Conservation (phyloP, 1,284 basidiomycete species). For the Trametes hirsuta region DNA sequence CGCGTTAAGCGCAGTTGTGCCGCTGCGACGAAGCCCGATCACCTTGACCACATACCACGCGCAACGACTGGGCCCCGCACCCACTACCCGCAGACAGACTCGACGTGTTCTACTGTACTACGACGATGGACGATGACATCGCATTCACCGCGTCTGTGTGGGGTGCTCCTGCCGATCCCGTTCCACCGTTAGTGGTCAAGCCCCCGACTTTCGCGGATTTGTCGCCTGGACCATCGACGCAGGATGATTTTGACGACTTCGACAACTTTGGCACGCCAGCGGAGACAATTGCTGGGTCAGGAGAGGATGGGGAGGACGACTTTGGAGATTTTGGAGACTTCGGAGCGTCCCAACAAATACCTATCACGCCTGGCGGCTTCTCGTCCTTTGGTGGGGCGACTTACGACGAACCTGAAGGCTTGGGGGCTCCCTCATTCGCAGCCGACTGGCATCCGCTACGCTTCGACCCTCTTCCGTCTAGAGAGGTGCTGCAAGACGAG, state of each 20-base stretch:
- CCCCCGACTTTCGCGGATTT: conserved; percentile 25
- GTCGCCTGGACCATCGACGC: conserved; percentile 39
- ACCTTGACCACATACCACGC: conserved; percentile 13
- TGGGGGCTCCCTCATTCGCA: conserved; percentile 47
- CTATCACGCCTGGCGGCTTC: conserved; percentile 18
- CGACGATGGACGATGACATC: conserved; percentile 68
- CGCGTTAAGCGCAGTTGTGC: not conserved
- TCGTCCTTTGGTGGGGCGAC: conserved; percentile 41
- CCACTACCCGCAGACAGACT: not conserved
- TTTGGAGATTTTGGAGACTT: conserved; percentile 90
- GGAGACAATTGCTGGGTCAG: conserved; percentile 41
- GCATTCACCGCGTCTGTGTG: conserved; percentile 74
- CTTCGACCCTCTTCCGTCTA: conserved; percentile 66
- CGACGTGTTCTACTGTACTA: not conserved
- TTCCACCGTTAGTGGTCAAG: conserved; percentile 32
- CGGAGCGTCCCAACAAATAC: conserved; percentile 60
- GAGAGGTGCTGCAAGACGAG: conserved; percentile 58
- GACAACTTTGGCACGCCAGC: conserved; percentile 70
- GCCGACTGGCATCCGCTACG: conserved; percentile 62
- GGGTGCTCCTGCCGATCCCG: conserved; percentile 52
- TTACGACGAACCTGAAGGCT: conserved; percentile 27
- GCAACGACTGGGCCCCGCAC: not conserved
- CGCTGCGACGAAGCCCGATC: conserved; percentile 1
- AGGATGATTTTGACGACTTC: conserved; percentile 63
- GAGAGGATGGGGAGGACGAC: conserved; percentile 54